Base-by-base conservation (phyloP, 2,329 filamentous ascomycete species). In the Trichoderma sp. region DNA sequence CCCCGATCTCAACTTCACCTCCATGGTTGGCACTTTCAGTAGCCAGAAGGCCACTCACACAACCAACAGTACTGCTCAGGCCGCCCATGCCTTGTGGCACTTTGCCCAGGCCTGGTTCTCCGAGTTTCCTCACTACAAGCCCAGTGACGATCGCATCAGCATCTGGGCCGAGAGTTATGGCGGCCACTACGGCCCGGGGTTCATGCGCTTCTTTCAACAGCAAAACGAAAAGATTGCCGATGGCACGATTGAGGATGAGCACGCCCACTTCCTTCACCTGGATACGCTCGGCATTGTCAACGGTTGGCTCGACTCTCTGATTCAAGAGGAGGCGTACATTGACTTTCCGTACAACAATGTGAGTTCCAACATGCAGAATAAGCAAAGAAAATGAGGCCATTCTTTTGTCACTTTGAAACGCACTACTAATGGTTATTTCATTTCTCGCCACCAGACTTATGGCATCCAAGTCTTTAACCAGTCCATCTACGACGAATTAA, bases 131-230 rank as follows among this genome's bases (percentile, higher is more conserved):
- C 83, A 88, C 74, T 89, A 89, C 78, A 87, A 86, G 71, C 87
- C 86, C 3, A 79, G 80, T 34, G 82, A 84, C 72, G 82, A 86
- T 64, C 87, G 88, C 14, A 85, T 93, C 65, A 90, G 90, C 76
- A 80, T 93, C 2, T 92, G 91, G 76, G 86, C 90, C 0, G 90
- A 93, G 80, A 91, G 88, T 78, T 91, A 93, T 79, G 88, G 90
- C 34, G 92, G 92, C 6, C 88, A 90, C 73, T 93, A 92, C 76
- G 91, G 89, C 0, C 90, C 90, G 0, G 85, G 86, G 0, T 91
- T 92, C 76, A 86, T 88, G 18, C 81, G 82, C 3, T 81, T 85
- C 72, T 88, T 86, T 81, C 86, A 91, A 77, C 78, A 87, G 71
- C 90, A 93, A 79, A 94, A 93, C 73, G 79, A 83, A n/a, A 84